Percentiles rank a stretch among this genome's conserved stretches.
phyloP scores from a whole-genome alignment of 345 rosid genomes.

The Raphanus sativus region DNA sequence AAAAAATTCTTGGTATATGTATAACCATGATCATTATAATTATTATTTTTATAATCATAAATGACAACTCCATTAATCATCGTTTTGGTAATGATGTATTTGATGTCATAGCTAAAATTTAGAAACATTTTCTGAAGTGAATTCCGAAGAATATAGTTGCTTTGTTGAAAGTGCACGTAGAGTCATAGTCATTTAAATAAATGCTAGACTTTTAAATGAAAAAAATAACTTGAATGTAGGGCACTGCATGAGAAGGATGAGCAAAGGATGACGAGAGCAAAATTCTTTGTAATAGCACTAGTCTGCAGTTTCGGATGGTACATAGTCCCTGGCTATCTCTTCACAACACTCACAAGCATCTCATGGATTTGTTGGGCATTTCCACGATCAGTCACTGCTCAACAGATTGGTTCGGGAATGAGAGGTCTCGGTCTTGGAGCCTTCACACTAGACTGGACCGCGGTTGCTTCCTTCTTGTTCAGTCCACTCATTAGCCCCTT shows the following conservation, averaged over 20 bases:
- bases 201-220: not conserved
- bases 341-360: slow-evolving; percentile 73
- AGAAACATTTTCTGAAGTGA: too few species aligned
- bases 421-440: slow-evolving; percentile 84
- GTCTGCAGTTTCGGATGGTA: slow-evolving; percentile 74
- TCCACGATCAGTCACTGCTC: slow-evolving; percentile 76
- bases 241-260: slow-evolving; percentile 90
- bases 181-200: not conserved
- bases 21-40: not conserved
- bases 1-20: too few species aligned
- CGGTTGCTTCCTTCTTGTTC: slow-evolving; percentile 69
- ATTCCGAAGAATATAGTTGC: not conserved
- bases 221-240: slow-evolving; percentile 39
- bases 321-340: slow-evolving; percentile 74
- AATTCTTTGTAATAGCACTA: slow-evolving; percentile 79
- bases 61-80: not conserved
- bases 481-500: slow-evolving; percentile 87
- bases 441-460: slow-evolving; percentile 80
- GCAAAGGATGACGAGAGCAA: slow-evolving; percentile 61
- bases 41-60: not conserved
- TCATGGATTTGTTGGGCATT: slow-evolving; percentile 92
- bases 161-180: not conserved
- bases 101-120: not conserved
- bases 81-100: not conserved
- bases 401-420: slow-evolving; percentile 89